A percentile compares a stretch with the other conserved stretches of the same genome.
phyloP scores from a whole-genome alignment of 345 rosid genomes.

The Cardamine chenopodiifolia region DNA sequence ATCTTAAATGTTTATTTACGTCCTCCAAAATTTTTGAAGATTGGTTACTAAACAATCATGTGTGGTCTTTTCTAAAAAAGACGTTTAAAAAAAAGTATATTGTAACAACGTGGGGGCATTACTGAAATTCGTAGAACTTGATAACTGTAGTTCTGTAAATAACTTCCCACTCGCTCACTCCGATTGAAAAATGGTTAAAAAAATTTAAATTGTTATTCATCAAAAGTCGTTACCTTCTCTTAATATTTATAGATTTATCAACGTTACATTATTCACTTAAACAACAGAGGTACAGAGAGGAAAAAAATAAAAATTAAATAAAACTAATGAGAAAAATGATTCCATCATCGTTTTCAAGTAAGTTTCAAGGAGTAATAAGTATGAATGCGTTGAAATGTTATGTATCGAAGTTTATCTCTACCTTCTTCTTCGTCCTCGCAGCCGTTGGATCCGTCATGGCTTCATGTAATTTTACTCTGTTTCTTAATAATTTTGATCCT shows the following conservation, averaged over 20 bases:
- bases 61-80: too few species aligned
- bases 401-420: conserved; percentile 86
- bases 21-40: too few species aligned
- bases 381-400: conserved; percentile 66
- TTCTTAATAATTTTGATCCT: background rate
- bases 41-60: too few species aligned
- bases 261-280: background rate
- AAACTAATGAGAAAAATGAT: conserved; percentile 54
- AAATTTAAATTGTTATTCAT: background rate
- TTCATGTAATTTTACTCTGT: conserved; percentile 48
- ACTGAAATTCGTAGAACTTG: background rate
- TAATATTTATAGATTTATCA: conserved; percentile 33
- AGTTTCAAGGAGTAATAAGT: conserved; percentile 38
- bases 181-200: conserved; percentile 29
- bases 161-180: conserved; percentile 38
- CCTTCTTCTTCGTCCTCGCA: conserved; percentile 79
- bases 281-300: conserved; percentile 18
- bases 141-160: conserved; percentile 25
- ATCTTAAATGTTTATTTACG: too few species aligned
- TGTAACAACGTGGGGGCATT: background rate
- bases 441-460: conserved; percentile 90
- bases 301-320: background rate
- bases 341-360: conserved; percentile 42
- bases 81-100: background rate
- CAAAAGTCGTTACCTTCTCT: conserved; percentile 28